These are phyloP conservation scores for Cladosporium velox DNA, from an alignment of 2,329 filamentous ascomycete species.

Conservation along the genomic window DNA sequence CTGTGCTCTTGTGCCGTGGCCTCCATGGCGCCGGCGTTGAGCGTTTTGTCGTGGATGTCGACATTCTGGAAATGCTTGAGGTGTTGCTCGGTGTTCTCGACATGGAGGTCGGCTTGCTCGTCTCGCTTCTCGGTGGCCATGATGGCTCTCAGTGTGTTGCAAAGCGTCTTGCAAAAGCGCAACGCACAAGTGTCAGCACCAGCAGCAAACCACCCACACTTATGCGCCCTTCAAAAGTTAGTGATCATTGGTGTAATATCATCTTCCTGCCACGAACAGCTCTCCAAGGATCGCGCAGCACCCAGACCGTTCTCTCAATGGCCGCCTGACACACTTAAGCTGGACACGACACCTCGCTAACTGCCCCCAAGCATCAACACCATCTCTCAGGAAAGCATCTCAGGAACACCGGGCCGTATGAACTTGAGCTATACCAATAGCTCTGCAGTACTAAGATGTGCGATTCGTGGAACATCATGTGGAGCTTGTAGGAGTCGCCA, in stretches of 20 bases:
- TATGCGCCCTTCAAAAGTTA: not conserved
- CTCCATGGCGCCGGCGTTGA: constrained; percentile 37
- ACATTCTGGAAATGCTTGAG: constrained; percentile 20
- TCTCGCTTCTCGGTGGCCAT: constrained; percentile 10
- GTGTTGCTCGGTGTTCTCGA: constrained; percentile 8
- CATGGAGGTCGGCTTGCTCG: not conserved
- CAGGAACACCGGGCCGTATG: constrained; percentile 3
- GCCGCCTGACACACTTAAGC: not conserved
- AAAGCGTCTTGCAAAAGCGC: not conserved
- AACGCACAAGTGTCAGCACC: not conserved
- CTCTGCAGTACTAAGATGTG: not conserved
- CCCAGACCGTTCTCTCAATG: not conserved
- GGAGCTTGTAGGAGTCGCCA: not conserved
- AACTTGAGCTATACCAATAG: not conserved
- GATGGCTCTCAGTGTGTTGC: not conserved
- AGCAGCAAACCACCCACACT: not conserved
- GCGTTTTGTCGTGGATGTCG: constrained; percentile 18
- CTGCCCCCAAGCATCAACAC: not conserved
- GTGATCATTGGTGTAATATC: not conserved
- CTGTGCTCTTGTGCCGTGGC: constrained; percentile 52
- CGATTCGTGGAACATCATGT: constrained; percentile 16
- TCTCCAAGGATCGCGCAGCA: not conserved
- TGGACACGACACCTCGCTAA: not conserved
- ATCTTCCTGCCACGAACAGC: not conserved
- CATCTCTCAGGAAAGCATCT: not conserved